These are phyloP conservation scores for Kazachstania viticola DNA, from an alignment of 805 yeast genomes.

Conservation along the genomic window DNA sequence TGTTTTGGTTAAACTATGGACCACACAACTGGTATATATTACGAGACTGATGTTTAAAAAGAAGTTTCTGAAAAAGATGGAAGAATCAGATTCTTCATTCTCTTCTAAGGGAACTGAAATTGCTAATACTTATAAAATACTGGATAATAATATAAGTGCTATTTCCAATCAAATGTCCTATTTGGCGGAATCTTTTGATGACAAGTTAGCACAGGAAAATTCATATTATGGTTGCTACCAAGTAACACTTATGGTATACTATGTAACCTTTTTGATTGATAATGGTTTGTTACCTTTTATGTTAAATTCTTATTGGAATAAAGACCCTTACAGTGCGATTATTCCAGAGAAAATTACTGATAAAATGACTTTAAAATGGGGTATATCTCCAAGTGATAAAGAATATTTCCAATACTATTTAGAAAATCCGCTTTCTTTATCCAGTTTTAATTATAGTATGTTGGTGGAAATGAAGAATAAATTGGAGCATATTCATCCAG, in stretches of 20 bases:
- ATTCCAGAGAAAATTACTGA: constrained; percentile 7
- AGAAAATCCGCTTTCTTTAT: constrained; percentile 5
- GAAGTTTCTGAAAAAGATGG: constrained; percentile 1
- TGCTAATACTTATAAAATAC: constrained; percentile 1
- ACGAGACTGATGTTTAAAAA: constrained; percentile 7
- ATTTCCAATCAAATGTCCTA: neutral
- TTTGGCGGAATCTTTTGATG: constrained; percentile 2
- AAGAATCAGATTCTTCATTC: neutral
- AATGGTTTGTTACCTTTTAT: constrained; percentile 3
- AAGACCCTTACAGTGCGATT: constrained; percentile 1
- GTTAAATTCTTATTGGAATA: constrained; percentile 9
- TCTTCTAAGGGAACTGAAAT: neutral
- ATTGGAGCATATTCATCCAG: constrained; percentile 1
- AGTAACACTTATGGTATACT: constrained; percentile 8
- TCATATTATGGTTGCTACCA: constrained; percentile 10
- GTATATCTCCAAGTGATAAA: constrained; percentile 7
- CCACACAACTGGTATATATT: constrained; percentile 6
- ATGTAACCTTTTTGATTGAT: constrained; percentile 9
- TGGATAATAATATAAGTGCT: neutral
- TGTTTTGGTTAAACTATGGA: constrained; percentile 7
- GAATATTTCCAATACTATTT: constrained; percentile 6
- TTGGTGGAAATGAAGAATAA: constrained; percentile 3
- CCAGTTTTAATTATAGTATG: constrained; percentile 2
- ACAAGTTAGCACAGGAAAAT: no score
- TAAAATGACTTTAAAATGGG: constrained; percentile 15